A percentile compares a stretch with the other conserved stretches of the same genome.
Conservation (phyloP, 2,329 filamentous ascomycete species). For the Calonectria pseudoreteaudii region DNA sequence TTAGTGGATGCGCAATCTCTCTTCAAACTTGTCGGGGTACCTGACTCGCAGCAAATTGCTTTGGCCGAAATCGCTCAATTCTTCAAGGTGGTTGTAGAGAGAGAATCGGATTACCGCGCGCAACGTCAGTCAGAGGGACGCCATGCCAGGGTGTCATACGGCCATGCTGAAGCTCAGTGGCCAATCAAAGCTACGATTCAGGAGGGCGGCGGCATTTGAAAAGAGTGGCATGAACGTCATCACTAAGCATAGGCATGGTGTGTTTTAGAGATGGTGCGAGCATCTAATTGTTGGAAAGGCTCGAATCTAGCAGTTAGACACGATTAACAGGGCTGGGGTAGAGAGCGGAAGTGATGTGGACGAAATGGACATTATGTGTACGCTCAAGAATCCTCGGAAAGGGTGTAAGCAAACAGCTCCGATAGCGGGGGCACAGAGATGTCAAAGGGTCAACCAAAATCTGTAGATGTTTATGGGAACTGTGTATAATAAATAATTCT, state of each 20-base stretch:
- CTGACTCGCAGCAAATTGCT: slow-evolving; percentile 57
- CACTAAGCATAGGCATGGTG: not conserved
- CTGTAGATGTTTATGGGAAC: slow-evolving; percentile 1
- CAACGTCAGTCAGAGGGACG: slow-evolving; percentile 36
- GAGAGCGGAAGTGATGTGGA: not conserved
- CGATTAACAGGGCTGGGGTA: not conserved
- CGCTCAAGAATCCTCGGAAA: not conserved
- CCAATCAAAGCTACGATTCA: not conserved
- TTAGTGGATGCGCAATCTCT: slow-evolving; percentile 65
- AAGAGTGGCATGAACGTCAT: not conserved
- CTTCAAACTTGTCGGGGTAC: slow-evolving; percentile 61
- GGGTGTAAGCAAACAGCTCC: not conserved
- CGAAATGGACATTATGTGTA: not conserved
- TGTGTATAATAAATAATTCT: slow-evolving; percentile 6
- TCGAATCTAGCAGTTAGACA: not conserved
- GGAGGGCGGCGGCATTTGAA: not conserved
- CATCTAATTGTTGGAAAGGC: not conserved
- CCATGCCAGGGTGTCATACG: slow-evolving; percentile 19
- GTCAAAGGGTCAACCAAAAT: not conserved
- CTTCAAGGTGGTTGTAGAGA: slow-evolving; percentile 64
- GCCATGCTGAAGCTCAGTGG: slow-evolving; percentile 22
- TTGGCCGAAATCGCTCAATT: slow-evolving; percentile 65
- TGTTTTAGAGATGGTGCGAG: not conserved
- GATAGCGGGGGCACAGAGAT: not conserved
- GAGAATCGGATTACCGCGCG: slow-evolving; percentile 51